These are phyloP conservation scores for Pythium graminicola DNA, from an alignment of 352 stramenopile species.

Conservation along the genomic window DNA sequence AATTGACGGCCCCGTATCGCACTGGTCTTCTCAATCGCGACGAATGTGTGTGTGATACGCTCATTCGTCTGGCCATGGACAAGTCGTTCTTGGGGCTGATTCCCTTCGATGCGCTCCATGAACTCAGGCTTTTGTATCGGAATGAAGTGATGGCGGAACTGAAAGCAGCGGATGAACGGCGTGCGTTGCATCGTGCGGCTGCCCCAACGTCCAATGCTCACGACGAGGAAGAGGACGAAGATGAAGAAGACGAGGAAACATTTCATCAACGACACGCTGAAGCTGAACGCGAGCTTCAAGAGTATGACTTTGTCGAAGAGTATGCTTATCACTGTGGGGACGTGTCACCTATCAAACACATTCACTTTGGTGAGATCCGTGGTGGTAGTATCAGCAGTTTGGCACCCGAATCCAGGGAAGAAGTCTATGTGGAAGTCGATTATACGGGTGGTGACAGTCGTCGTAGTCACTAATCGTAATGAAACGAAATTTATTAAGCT, in stretches of 20 bases:
- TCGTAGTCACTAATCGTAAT: too few species aligned
- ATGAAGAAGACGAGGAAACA: slow-evolving; percentile 23
- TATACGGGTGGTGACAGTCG: slow-evolving; percentile 36
- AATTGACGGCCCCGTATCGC: slow-evolving; percentile 52
- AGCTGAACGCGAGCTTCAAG: slow-evolving; percentile 33
- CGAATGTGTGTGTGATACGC: slow-evolving; percentile 76
- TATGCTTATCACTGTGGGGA: slow-evolving; percentile 42
- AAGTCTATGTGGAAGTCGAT: slow-evolving; percentile 62
- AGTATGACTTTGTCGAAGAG: slow-evolving; percentile 82
- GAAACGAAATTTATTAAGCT: too few species aligned
- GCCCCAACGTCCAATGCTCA: neutral
- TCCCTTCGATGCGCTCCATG: slow-evolving; percentile 66
- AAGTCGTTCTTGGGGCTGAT: slow-evolving; percentile 74
- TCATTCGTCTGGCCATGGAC: slow-evolving; percentile 73
- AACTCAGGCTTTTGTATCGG: slow-evolving; percentile 56
- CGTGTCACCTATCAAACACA: slow-evolving; percentile 40
- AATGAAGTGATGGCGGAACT: slow-evolving; percentile 57
- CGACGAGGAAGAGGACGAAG: slow-evolving; percentile 13
- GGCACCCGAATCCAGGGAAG: slow-evolving; percentile 42
- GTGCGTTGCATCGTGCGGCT: slow-evolving; percentile 6
- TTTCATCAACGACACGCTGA: slow-evolving; percentile 26
- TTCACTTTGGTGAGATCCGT: slow-evolving; percentile 36
- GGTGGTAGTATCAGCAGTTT: slow-evolving; percentile 19
- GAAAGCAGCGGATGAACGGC: slow-evolving; percentile 30
- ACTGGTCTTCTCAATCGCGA: slow-evolving; percentile 63